Base-by-base conservation (phyloP, 1,139 yeast species). In the Yamadazyma epiphylla region DNA sequence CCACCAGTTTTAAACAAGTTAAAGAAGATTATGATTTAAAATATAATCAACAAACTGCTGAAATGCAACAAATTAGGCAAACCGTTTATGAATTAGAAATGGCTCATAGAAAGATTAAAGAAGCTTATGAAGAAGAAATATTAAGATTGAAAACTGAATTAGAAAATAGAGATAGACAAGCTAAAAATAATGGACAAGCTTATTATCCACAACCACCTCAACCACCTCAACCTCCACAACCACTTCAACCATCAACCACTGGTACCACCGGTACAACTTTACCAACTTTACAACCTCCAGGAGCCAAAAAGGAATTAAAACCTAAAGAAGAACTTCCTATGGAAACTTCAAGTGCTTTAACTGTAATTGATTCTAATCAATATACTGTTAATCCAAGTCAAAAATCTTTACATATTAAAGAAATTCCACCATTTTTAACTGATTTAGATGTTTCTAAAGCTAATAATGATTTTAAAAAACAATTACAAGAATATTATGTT, bases 51-150 rank as follows among this genome's bases (percentile, higher is more conserved):
- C 97, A 91, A 59, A 82, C 88, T 32, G 87, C 86, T 31, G 98
- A 91, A 58, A 82, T 91, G 79, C 94, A 88, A 53, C 95, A 86
- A 56, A 89, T 91, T 43, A 76, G 96, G 50, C 94, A 87, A 53
- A 86, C 95, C 12, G 95, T 91, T 29, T 88, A 82, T 53, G 97
- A 91, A 55, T 73, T 91, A 49, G 97, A 91, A 56, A 76, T 83
- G 75, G 94, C 95, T 27, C 97, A 91, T 62, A 73, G 95, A 46
- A 86, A 87, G 56, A 86, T 91, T 74, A 89, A 89, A 63, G 97
- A 89, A 50, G 89, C 94, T 28, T 91, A 91, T 58, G 96, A 89
- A 57, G 95, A 86, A 49, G 97, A 91, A 58, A 85, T 91, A 39
- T 69, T 78, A 53, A 73, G 94, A 43, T 72, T 89, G 55, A 87